Conservation (phyloP, 108 stramenopile genomes). For the Aurantiochytrium sp. region DNA sequence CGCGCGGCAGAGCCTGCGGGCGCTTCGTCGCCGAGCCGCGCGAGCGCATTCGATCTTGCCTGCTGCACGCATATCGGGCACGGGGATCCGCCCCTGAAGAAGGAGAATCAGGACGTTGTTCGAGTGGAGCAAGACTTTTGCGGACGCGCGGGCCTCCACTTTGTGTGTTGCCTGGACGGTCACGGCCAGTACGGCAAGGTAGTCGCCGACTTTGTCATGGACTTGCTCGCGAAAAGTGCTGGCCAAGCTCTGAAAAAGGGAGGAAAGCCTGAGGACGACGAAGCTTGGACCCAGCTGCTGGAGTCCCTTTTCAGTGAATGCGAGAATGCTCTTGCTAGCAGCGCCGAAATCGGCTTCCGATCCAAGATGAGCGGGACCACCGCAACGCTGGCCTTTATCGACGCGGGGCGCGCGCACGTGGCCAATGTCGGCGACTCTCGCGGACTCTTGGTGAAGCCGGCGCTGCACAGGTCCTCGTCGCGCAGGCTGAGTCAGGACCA, state of each 20-base stretch:
- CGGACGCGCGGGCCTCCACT: neutral
- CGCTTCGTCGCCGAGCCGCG: neutral
- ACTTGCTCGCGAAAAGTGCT: neutral
- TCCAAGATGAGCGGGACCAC: conserved; percentile 24
- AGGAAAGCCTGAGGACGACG: neutral
- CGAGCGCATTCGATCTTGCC: neutral
- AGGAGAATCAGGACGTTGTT: conserved; percentile 22
- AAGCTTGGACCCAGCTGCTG: neutral
- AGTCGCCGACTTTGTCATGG: neutral
- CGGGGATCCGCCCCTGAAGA: neutral
- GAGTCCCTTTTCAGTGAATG: neutral
- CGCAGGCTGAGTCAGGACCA: neutral
- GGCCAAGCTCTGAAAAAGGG: neutral
- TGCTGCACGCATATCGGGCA: neutral
- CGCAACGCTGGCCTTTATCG: neutral
- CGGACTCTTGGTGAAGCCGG: neutral
- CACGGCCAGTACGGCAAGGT: neutral
- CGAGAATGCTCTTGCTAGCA: neutral
- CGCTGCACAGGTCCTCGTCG: neutral
- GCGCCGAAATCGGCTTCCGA: conserved; percentile 12
- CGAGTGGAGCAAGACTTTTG: neutral
- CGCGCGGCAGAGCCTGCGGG: neutral
- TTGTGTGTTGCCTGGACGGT: neutral
- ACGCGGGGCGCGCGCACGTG: neutral
- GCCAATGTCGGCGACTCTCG: conserved; percentile 9